Evolutionary conservation across 805 yeast species (phyloP).

Genomic region (Debaryomyces hansenii): DNA sequence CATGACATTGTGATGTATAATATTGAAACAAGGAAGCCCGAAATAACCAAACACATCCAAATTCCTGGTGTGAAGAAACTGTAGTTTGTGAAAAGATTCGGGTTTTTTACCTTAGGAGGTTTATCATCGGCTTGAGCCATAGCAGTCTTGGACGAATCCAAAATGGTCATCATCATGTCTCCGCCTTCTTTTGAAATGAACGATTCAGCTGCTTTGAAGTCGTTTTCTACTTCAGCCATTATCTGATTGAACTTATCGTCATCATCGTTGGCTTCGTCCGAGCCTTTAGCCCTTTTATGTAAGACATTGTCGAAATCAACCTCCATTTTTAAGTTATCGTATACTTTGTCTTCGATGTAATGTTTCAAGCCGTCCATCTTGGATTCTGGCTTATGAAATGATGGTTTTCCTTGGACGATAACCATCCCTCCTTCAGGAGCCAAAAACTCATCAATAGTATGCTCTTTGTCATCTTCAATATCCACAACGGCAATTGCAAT

Average conservation of each 20-base stretch:
- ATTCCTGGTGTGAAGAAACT: constrained; percentile 79
- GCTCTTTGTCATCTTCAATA: constrained; percentile 19
- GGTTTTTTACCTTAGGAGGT: constrained; percentile 10
- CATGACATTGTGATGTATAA: constrained; percentile 66
- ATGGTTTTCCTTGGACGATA: constrained; percentile 33
- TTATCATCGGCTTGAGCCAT: constrained; percentile 2
- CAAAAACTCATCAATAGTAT: constrained; percentile 20
- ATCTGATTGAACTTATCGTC: constrained; percentile 12
- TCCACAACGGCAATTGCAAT: constrained; percentile 21
- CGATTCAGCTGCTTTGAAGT: constrained; percentile 33
- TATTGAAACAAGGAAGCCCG: constrained; percentile 56
- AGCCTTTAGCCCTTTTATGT: constrained; percentile 16
- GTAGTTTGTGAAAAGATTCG: constrained; percentile 61
- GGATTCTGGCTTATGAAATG: constrained; percentile 20
- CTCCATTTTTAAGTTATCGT: constrained; percentile 20
- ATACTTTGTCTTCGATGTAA: constrained; percentile 19
- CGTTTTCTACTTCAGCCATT: constrained; percentile 26
- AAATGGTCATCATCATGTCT: constrained; percentile 18
- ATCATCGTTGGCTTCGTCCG: not conserved
- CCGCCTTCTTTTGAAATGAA: constrained; percentile 29
- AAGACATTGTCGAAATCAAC: constrained; percentile 14
- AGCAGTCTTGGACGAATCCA: constrained; percentile 8
- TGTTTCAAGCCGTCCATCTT: constrained; percentile 21
- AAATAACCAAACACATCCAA: constrained; percentile 70
- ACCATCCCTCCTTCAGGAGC: constrained; percentile 6